Evolutionary conservation across 805 yeast genomes (phyloP).

Genomic region (Schizosaccharomyces cryophilus): DNA sequence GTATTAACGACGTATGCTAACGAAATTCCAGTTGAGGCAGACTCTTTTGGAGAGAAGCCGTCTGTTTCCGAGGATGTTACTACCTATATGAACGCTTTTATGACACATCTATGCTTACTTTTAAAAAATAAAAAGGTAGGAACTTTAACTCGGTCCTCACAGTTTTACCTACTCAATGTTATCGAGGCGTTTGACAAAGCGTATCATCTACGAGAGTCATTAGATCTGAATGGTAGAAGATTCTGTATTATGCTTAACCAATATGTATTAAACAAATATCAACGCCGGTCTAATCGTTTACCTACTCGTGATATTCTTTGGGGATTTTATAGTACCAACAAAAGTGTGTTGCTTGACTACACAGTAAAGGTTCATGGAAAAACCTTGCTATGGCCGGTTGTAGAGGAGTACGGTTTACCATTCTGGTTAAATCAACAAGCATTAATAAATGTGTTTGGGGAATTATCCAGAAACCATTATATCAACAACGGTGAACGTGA

Average conservation of each 20-base stretch:
- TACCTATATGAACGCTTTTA: not conserved
- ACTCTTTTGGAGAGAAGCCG: not conserved
- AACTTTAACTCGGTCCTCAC: not conserved
- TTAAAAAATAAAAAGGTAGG: slow-evolving; percentile 20
- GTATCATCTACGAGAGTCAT: slow-evolving; percentile 12
- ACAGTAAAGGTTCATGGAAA: slow-evolving; percentile 22
- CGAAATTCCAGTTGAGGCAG: not conserved
- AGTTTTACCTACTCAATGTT: not conserved
- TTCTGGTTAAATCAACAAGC: slow-evolving; percentile 35
- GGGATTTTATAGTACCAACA: slow-evolving; percentile 68
- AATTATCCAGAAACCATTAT: slow-evolving; percentile 50
- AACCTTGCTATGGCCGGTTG: slow-evolving; percentile 34
- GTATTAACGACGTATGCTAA: not conserved
- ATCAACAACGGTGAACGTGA: slow-evolving; percentile 29
- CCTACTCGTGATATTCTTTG: slow-evolving; percentile 64
- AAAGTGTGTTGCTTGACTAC: slow-evolving; percentile 33
- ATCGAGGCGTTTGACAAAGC: not conserved
- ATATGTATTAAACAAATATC: slow-evolving; percentile 13
- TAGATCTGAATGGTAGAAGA: slow-evolving; percentile 44
- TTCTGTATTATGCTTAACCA: slow-evolving; percentile 49
- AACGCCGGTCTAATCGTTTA: not conserved
- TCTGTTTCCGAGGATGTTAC: not conserved
- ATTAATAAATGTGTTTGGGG: slow-evolving; percentile 32
- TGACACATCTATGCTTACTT: slow-evolving; percentile 4
- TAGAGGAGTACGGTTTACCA: slow-evolving; percentile 35